Evolutionary conservation across 306 rosid species (phyloP).

Genomic region (Fragaria nilgerrensis): DNA sequence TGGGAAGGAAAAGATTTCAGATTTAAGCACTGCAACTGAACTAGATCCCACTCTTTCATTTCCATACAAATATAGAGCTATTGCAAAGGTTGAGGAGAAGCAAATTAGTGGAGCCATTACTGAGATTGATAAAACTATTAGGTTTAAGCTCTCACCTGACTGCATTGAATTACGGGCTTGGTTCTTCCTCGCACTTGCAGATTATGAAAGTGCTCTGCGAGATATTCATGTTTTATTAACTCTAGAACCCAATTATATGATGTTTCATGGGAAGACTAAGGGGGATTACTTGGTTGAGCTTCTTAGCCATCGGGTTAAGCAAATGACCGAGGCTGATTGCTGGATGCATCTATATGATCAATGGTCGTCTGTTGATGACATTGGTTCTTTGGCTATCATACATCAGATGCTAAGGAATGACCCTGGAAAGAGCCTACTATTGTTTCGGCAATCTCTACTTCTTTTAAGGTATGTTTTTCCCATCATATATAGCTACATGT

Average conservation of each 20-base stretch:
- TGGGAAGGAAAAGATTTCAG: slow-evolving; percentile 65
- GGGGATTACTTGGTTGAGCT: slow-evolving; percentile 53
- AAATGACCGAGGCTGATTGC: slow-evolving; percentile 63
- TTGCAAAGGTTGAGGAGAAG: slow-evolving; percentile 60
- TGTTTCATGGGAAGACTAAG: slow-evolving; percentile 50
- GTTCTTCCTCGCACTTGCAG: slow-evolving; percentile 58
- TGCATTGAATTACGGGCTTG: slow-evolving; percentile 74
- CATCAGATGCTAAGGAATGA: slow-evolving; percentile 75
- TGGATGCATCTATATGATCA: slow-evolving; percentile 82
- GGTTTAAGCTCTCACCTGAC: slow-evolving; percentile 66
- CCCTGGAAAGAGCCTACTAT: slow-evolving; percentile 59
- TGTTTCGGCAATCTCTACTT: slow-evolving; percentile 76
- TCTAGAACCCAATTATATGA: slow-evolving; percentile 58
- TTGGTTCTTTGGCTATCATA: slow-evolving; percentile 76
- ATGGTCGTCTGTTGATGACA: slow-evolving; percentile 82
- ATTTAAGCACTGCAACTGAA: slow-evolving; percentile 67
- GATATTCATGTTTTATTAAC: slow-evolving; percentile 69
- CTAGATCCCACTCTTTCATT: slow-evolving; percentile 73
- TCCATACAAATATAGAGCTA: slow-evolving; percentile 68
- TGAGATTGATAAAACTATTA: slow-evolving; percentile 62
- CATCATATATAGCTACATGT: neutral
- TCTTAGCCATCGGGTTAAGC: slow-evolving; percentile 38
- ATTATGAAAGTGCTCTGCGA: slow-evolving; percentile 61
- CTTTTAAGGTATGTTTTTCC: slow-evolving; percentile 54
- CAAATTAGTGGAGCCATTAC: slow-evolving; percentile 50